A percentile compares a stretch with the other conserved stretches of the same genome.
These are phyloP conservation scores for Mucor lusitanicus DNA, from an alignment of 371 early-diverging fungal species.

Conservation along the genomic window DNA sequence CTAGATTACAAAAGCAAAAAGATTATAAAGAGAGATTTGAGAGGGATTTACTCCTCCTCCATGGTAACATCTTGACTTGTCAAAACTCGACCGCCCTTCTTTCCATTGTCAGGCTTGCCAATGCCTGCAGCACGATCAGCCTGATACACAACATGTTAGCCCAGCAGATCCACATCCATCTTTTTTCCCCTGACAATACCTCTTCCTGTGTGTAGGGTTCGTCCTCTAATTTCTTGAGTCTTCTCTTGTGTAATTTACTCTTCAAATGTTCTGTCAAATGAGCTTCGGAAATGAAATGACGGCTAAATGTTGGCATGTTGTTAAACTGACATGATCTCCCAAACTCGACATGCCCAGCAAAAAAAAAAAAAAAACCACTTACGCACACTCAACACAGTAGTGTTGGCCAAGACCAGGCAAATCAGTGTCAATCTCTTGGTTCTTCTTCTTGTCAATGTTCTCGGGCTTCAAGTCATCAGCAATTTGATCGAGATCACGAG, in stretches of 20 bases:
- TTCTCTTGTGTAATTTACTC: constrained; percentile 54
- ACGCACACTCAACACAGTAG: constrained; percentile 88
- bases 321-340: not conserved
- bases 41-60: constrained; percentile 34
- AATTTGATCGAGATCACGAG: constrained; percentile 91
- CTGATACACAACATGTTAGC: constrained; percentile 16
- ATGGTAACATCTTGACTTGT: constrained; percentile 35
- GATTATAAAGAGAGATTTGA: not conserved
- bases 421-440: constrained; percentile 77
- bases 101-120: constrained; percentile 48
- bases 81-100: constrained; percentile 39
- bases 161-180: not conserved
- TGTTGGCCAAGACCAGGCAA: constrained; percentile 87
- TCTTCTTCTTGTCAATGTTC: constrained; percentile 62
- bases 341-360: not conserved
- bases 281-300: constrained; percentile 46
- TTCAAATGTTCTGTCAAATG: constrained; percentile 46
- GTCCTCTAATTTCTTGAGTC: constrained; percentile 78
- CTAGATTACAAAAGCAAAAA: not conserved
- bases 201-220: constrained; percentile 89
- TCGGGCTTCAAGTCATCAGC: constrained; percentile 82
- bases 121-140: constrained; percentile 54
- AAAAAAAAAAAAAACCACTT: constrained; percentile 26
- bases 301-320: constrained; percentile 23
- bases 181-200: constrained; percentile 37